Evolutionary conservation across 768 basidiomycete genomes (phyloP).

Genomic region (Nevesoporus exiguus): DNA sequence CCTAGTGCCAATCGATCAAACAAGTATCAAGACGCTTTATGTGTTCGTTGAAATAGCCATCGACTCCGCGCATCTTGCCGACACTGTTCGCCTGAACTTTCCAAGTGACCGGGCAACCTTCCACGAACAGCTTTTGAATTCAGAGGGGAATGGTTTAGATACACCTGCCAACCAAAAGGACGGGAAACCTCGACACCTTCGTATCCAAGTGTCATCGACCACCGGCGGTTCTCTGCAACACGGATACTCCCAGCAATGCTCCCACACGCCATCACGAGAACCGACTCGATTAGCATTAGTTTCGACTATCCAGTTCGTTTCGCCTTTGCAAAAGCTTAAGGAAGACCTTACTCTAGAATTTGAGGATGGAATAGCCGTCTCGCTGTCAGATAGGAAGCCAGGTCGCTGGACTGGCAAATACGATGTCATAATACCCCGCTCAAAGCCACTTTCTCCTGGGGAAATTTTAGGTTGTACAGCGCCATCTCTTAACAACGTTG

Average conservation of each 20-base stretch:
- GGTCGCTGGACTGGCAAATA: slow-evolving; percentile 60
- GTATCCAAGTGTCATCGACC: slow-evolving; percentile 49
- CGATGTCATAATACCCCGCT: slow-evolving; percentile 73
- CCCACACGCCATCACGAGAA: slow-evolving; percentile 18
- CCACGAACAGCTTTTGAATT: slow-evolving; percentile 56
- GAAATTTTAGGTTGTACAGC: slow-evolving; percentile 98
- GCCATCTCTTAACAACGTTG: slow-evolving; percentile 72
- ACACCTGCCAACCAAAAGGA: slow-evolving; percentile 49
- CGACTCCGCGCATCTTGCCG: slow-evolving; percentile 76
- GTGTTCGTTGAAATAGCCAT: slow-evolving; percentile 97
- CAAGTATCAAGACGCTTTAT: slow-evolving; percentile 91
- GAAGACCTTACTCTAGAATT: slow-evolving; percentile 62
- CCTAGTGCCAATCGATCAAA: slow-evolving; percentile 91
- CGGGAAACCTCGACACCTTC: slow-evolving; percentile 43
- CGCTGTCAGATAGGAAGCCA: slow-evolving; percentile 4
- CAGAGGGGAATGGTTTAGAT: slow-evolving; percentile 44
- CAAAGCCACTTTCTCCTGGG: slow-evolving; percentile 91
- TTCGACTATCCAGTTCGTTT: slow-evolving; percentile 96
- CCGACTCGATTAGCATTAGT: slow-evolving; percentile 83
- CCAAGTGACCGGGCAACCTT: slow-evolving; percentile 72
- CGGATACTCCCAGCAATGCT: slow-evolving; percentile 12
- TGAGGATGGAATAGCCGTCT: slow-evolving; percentile 1
- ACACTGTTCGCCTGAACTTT: slow-evolving; percentile 88
- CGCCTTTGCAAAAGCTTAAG: slow-evolving; percentile 83
- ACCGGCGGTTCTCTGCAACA: background rate